Conservation (phyloP, 106 monocot genomes). For the Dendrobium huoshanense region DNA sequence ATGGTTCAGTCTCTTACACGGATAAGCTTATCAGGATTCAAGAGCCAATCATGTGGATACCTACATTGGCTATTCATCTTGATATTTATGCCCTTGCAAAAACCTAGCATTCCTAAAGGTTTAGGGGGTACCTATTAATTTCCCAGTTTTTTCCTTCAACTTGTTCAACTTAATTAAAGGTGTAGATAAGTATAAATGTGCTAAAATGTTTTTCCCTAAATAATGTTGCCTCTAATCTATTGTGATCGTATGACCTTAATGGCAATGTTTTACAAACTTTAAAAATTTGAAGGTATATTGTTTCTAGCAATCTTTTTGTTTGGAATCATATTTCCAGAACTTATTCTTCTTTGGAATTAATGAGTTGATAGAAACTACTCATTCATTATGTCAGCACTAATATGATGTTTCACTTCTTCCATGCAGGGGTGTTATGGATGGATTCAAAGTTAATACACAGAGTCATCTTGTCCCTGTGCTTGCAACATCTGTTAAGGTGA, state of each 20-base stretch:
- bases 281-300: not conserved
- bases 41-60: constrained; percentile 90
- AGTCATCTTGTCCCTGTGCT: constrained; percentile 84
- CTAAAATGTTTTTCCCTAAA: too few relatives aligned
- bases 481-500: constrained; percentile 89
- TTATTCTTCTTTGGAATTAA: not conserved
- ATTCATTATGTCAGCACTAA: not conserved
- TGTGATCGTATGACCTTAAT: not conserved
- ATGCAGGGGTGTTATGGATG: constrained; percentile 68
- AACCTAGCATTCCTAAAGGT: too few relatives aligned
- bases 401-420: not conserved
- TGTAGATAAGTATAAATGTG: too few relatives aligned
- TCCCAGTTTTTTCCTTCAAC: too few relatives aligned
- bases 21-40: constrained; percentile 78
- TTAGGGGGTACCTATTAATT: too few relatives aligned
- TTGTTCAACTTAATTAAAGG: too few relatives aligned
- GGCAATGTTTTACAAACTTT: constrained; percentile 1
- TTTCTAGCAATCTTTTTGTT: not conserved
- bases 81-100: too few relatives aligned
- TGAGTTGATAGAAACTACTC: not conserved
- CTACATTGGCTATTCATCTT: constrained; percentile 85
- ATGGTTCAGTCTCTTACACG: constrained; percentile 50
- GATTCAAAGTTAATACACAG: constrained; percentile 86
- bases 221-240: constrained; percentile 11
- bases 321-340: not conserved